These are phyloP conservation scores for Trichomonascaceae sp. DNA, from an alignment of 1,139 yeast species.

Conservation along the genomic window DNA sequence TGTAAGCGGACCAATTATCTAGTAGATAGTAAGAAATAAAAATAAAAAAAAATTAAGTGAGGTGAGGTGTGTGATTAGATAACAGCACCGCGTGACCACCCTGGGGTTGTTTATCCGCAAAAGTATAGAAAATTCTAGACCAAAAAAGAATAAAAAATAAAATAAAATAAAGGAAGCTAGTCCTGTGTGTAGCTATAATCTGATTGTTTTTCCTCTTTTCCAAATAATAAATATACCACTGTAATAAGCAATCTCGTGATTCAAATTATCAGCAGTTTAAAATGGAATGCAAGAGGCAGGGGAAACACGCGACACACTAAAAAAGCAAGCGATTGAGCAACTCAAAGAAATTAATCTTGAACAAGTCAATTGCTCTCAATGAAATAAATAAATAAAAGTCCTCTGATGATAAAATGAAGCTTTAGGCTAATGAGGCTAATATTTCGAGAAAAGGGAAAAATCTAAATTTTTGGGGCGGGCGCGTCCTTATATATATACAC, in stretches of 20 bases:
- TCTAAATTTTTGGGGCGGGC: background rate
- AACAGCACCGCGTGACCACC: conserved; percentile 8
- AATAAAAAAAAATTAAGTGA: background rate
- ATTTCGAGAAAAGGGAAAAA: background rate
- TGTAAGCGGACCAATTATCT: background rate
- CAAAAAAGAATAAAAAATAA: background rate
- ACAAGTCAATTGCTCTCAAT: background rate
- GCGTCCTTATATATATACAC: background rate
- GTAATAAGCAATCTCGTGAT: background rate
- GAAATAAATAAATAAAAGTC: background rate
- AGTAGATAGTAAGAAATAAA: background rate
- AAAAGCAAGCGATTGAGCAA: background rate
- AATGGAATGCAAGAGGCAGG: background rate
- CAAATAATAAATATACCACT: background rate
- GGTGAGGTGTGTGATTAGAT: conserved; percentile 4
- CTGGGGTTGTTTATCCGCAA: background rate
- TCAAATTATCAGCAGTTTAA: background rate
- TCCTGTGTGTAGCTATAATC: background rate
- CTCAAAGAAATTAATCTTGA: background rate
- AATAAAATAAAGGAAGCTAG: background rate
- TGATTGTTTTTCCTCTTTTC: background rate
- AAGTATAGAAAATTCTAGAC: background rate
- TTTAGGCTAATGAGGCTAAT: background rate
- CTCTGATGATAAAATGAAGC: background rate
- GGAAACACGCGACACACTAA: background rate